Evolutionary conservation across 768 basidiomycete genomes (phyloP), one percentile per base, ranked within the genome.

Genomic region (Lactifluus piperatus): DNA sequence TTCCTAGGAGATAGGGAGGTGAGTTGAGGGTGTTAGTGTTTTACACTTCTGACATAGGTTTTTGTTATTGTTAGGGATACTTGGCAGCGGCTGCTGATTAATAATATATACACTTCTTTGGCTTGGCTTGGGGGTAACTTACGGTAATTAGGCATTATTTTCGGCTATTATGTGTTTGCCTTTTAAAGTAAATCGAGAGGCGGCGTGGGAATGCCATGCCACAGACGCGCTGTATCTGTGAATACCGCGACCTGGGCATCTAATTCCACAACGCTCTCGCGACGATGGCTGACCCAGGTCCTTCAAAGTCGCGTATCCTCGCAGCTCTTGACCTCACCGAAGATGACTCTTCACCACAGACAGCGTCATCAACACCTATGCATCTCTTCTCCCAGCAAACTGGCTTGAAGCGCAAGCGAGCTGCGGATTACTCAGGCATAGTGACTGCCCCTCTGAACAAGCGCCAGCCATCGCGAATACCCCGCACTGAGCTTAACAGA

Each of bases 1-100:
- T 91, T 88, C 66, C 69, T 91, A 65, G 81, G 80, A 65, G 88
- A 91, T 64, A 77, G 87, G 65, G 88, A 90, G 75, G 90, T 88
- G 62, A 60, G 84, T 27, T 51, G 24, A 20, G 36, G 18, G n/a
- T 11, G n/a, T 51, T 10, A 50, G 13, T 37, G 32, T 18, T 20
- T 13, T 51, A 34, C 20, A 29, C 20, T 34, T 20, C 52, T 64
- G 37, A 57, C 10, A 26, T 9, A 10, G n/a, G n/a, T n/a, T n/a
- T n/a, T n/a, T n/a, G n/a, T 30, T 45, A 24, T 51, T 48, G n/a
- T 47, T 63, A 72, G 71, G 69, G 70, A 46, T 72, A 71, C 50
- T 46, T 71, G 27, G 71, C 70, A 9, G 70, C 71, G 6, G 63
- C 64, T 11, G 62, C 66, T 18, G 74, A 72, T 56, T 72, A 56